Evolutionary conservation across 2,329 filamentous ascomycete genomes (phyloP).

Genomic region (Stagonosporopsis vannaccii): DNA sequence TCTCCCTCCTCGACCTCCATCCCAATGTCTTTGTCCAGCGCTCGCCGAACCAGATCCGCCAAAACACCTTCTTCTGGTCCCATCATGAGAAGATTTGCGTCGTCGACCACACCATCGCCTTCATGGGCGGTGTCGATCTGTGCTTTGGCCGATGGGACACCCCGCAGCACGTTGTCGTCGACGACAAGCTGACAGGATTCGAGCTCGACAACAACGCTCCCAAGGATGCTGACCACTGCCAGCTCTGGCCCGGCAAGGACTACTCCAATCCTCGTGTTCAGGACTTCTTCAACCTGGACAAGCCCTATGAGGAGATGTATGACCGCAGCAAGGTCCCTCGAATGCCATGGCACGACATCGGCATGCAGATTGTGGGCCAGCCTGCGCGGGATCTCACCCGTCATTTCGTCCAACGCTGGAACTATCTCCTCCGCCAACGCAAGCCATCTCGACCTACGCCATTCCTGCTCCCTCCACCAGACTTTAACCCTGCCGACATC

Average conservation of each 20-base stretch:
- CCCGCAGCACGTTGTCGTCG: constrained; percentile 86
- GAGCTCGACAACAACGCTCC: constrained; percentile 72
- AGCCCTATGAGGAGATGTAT: constrained; percentile 99
- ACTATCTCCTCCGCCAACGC: constrained; percentile 90
- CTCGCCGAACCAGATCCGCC: constrained; percentile 96
- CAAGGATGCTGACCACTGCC: constrained; percentile 91
- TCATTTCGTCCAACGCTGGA: constrained; percentile 98
- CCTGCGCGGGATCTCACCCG: constrained; percentile 92
- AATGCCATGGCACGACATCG: constrained; percentile 99
- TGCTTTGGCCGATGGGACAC: constrained; percentile 99
- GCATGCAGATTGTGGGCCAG: constrained; percentile 97
- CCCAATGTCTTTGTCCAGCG: constrained; percentile 96
- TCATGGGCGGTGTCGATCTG: constrained; percentile 93
- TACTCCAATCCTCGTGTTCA: constrained; percentile 96
- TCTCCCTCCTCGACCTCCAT: constrained; percentile 91
- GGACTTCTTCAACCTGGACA: constrained; percentile 91
- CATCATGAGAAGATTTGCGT: constrained; percentile 99
- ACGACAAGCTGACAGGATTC: constrained; percentile 95
- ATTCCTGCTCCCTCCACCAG: constrained; percentile 90
- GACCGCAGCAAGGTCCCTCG: constrained; percentile 85
- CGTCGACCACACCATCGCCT: constrained; percentile 94
- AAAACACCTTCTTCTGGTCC: constrained; percentile 99
- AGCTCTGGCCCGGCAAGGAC: constrained; percentile 96
- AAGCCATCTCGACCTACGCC: constrained; percentile 94
- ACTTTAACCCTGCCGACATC: constrained; percentile 85